Percentiles rank a stretch among this genome's conserved stretches.
Conservation (phyloP, 2,329 filamentous ascomycete species). For the Colletotrichum sp. region DNA sequence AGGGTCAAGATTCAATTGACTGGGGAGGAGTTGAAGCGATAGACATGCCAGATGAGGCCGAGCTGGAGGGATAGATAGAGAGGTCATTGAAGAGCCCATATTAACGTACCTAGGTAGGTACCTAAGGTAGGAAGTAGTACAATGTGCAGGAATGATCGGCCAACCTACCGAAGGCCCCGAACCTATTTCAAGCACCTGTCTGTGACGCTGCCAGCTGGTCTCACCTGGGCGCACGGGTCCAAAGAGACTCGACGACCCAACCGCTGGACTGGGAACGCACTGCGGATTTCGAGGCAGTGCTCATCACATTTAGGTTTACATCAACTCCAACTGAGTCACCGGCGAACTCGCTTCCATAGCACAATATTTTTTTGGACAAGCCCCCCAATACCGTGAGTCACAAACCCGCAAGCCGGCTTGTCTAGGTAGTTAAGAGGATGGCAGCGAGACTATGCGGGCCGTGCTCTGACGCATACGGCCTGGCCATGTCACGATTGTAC, state of each 20-base stretch:
- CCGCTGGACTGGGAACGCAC: background rate
- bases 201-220: background rate
- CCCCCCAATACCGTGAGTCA: background rate
- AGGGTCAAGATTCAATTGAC: constrained; percentile 13
- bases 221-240: background rate
- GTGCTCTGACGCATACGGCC: background rate
- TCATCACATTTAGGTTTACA: background rate
- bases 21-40: background rate
- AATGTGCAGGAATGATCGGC: too few relatives aligned
- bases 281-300: background rate
- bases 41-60: background rate
- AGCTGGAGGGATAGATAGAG: background rate
- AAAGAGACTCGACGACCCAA: background rate
- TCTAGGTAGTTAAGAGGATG: background rate
- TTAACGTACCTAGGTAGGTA: too few relatives aligned
- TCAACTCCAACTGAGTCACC: background rate
- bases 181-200: too few relatives aligned
- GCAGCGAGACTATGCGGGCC: background rate
- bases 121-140: too few relatives aligned
- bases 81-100: background rate
- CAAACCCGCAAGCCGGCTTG: background rate
- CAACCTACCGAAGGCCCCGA: too few relatives aligned
- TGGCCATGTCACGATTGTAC: background rate
- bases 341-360: background rate
- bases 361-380: background rate